A percentile compares a stretch with the other conserved stretches of the same genome.
phyloP scores from a whole-genome alignment of 495 filamentous ascomycete species.

The Penicillium subrubescens region DNA sequence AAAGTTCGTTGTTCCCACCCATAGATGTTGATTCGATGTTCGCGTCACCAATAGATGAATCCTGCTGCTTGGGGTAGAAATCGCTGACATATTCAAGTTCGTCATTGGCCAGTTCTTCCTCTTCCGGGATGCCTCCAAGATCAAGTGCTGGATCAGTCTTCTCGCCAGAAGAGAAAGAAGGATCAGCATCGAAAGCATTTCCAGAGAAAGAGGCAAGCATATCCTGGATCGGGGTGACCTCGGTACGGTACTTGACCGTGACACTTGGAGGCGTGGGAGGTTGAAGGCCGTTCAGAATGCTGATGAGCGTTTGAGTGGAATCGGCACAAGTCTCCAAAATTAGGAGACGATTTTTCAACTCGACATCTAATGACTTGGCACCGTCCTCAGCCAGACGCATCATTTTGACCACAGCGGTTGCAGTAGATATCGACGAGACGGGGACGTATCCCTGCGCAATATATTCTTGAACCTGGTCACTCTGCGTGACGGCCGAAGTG shows the following conservation, averaged over 20 bases:
- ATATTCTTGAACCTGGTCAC: slow-evolving; percentile 65
- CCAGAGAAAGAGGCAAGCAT: slow-evolving; percentile 88
- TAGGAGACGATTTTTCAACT: slow-evolving; percentile 80
- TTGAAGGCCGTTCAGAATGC: slow-evolving; percentile 74
- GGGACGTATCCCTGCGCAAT: slow-evolving; percentile 77
- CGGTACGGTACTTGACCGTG: slow-evolving; percentile 81
- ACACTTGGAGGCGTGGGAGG: slow-evolving; percentile 81
- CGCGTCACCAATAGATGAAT: slow-evolving; percentile 39
- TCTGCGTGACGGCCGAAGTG: slow-evolving; percentile 49
- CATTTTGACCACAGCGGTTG: slow-evolving; percentile 63
- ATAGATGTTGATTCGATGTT: slow-evolving; percentile 30
- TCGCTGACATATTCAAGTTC: slow-evolving; percentile 64
- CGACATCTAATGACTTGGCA: slow-evolving; percentile 71
- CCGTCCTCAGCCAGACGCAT: slow-evolving; percentile 52
- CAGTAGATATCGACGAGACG: slow-evolving; percentile 80
- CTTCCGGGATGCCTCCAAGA: slow-evolving; percentile 18
- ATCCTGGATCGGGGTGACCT: slow-evolving; percentile 81
- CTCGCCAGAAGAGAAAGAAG: slow-evolving; percentile 16
- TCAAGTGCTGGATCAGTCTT: slow-evolving; percentile 15
- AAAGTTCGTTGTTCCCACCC: slow-evolving; percentile 53
- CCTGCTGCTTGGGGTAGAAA: slow-evolving; percentile 53
- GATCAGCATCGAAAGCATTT: slow-evolving; percentile 66
- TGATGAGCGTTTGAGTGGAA: slow-evolving; percentile 90
- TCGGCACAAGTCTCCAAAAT: slow-evolving; percentile 95
- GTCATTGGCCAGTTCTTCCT: slow-evolving; percentile 46